Evolutionary conservation across 2,329 filamentous ascomycete species (phyloP).

Genomic region (Grosmannia clavigera): DNA sequence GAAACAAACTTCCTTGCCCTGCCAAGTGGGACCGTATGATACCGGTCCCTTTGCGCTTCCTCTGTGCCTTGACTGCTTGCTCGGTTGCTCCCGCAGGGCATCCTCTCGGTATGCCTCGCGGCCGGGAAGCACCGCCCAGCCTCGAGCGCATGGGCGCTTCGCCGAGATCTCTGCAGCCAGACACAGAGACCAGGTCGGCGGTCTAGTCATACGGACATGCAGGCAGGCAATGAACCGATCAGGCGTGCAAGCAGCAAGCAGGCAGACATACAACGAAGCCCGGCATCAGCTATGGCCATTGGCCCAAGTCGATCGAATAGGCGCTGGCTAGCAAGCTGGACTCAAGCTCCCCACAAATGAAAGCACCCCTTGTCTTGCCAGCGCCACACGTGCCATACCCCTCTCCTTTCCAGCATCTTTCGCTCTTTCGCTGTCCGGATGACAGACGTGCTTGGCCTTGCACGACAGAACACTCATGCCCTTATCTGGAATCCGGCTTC

Average conservation of each 20-base stretch:
- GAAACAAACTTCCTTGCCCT: background rate
- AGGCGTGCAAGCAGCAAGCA: too few relatives aligned
- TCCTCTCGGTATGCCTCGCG: background rate
- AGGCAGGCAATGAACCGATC: background rate
- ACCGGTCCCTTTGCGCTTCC: background rate
- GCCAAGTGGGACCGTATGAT: background rate
- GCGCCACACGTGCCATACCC: background rate
- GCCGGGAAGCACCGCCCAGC: background rate
- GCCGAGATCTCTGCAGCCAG: background rate
- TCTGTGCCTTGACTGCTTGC: background rate
- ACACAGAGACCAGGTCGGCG: background rate
- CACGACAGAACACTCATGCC: background rate
- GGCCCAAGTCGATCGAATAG: background rate
- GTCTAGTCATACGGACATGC: background rate
- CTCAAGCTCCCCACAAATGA: background rate
- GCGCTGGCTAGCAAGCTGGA: background rate
- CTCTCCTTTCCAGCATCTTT: background rate
- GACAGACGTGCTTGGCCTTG: background rate
- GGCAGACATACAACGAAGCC: background rate
- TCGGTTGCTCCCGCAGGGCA: background rate
- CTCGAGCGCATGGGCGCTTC: background rate
- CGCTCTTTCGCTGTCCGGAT: background rate
- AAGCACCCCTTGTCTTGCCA: background rate
- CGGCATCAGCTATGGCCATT: background rate
- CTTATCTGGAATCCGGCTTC: background rate